Conservation (phyloP, 2,329 filamentous ascomycete species). For the Penicillium italicum region DNA sequence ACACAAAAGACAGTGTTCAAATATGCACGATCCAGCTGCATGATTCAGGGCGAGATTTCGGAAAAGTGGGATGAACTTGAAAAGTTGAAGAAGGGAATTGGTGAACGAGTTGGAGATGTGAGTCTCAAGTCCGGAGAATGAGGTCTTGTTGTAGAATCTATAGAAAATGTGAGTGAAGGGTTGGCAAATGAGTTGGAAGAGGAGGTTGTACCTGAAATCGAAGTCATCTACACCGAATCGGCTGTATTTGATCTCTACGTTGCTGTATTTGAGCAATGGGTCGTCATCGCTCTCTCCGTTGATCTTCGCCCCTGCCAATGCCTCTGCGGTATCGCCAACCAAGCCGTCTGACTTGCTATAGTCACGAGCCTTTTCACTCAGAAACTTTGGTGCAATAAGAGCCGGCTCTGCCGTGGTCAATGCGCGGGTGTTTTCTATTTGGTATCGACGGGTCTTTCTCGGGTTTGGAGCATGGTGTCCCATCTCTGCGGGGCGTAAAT, state of each 20-base stretch:
- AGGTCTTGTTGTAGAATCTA: slow-evolving; percentile 91
- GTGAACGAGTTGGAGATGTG: slow-evolving; percentile 97
- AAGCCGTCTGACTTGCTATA: slow-evolving; percentile 40
- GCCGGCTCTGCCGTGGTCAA: slow-evolving; percentile 59
- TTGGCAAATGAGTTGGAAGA: slow-evolving; percentile 72
- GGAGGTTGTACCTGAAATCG: slow-evolving; percentile 78
- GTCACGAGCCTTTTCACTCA: slow-evolving; percentile 87
- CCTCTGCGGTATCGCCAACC: slow-evolving; percentile 58
- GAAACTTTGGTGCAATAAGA: slow-evolving; percentile 76
- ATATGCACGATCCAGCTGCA: slow-evolving; percentile 77
- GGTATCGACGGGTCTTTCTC: slow-evolving; percentile 70
- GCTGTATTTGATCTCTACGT: slow-evolving; percentile 98
- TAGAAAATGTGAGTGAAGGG: slow-evolving; percentile 37
- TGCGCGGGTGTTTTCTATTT: slow-evolving; percentile 72
- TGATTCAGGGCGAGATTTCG: slow-evolving; percentile 87
- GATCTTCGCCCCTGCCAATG: slow-evolving; percentile 65
- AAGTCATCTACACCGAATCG: slow-evolving; percentile 99
- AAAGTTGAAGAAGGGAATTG: slow-evolving; percentile 84
- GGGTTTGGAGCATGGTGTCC: slow-evolving; percentile 77
- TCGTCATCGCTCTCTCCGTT: slow-evolving; percentile 72
- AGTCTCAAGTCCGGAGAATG: slow-evolving; percentile 87
- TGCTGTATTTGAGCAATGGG: slow-evolving; percentile 82
- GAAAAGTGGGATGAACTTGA: slow-evolving; percentile 83
- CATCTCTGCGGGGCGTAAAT: slow-evolving; percentile 68
- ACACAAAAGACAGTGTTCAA: slow-evolving; percentile 81